Conservation (phyloP, 2,329 filamentous ascomycete genomes). For the Rosellinia necatrix region DNA sequence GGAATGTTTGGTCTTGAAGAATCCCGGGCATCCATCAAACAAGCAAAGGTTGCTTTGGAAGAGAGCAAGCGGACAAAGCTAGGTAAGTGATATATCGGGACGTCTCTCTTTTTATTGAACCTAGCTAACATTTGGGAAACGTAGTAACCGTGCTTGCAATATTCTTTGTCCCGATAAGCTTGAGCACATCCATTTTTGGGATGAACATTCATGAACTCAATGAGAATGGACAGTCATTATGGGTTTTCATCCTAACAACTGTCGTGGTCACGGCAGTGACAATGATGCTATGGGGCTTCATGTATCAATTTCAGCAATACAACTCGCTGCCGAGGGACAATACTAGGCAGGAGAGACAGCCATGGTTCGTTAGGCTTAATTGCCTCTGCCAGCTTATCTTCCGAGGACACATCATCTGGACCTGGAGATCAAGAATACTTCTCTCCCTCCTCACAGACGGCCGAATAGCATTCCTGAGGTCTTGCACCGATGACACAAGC, state of each 20-base stretch:
- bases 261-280: neutral
- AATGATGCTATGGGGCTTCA: neutral
- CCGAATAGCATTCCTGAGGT: neutral
- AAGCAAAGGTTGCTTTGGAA: neutral
- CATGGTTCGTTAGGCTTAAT: neutral
- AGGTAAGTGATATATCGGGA: neutral
- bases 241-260: neutral
- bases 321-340: neutral
- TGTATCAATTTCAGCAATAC: neutral
- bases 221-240: neutral
- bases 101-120: neutral
- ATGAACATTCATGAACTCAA: conserved; percentile 1
- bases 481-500: neutral
- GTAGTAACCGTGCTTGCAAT: neutral
- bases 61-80: neutral
- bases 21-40: neutral
- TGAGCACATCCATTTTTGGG: neutral
- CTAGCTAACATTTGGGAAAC: neutral
- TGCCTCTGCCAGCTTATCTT: neutral
- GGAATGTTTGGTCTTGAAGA: neutral
- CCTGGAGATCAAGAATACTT: conserved; percentile 9
- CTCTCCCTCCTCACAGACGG: conserved; percentile 4
- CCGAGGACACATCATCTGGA: conserved; percentile 2
- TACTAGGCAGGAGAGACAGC: neutral
- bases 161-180: neutral